Evolutionary conservation across 495 filamentous ascomycete genomes (phyloP).

Genomic region (Oleoguttula mirabilis): DNA sequence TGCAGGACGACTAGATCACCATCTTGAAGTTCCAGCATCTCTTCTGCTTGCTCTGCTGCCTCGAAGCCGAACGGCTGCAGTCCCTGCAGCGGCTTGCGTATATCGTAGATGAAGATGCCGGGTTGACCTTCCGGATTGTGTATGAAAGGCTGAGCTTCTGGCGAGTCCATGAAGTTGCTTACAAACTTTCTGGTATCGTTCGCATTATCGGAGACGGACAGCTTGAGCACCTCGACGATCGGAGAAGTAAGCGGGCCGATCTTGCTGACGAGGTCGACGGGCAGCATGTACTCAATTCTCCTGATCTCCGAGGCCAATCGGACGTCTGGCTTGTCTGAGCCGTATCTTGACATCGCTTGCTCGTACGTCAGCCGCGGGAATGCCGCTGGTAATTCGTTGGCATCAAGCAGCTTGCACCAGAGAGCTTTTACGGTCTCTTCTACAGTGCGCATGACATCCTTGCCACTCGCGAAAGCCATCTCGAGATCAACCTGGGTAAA

Average conservation of each 20-base stretch:
- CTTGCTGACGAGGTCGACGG: constrained; percentile 55
- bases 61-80: constrained; percentile 64
- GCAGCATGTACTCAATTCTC: constrained; percentile 48
- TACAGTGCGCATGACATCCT: constrained; percentile 59
- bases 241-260: constrained; percentile 53
- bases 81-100: constrained; percentile 56
- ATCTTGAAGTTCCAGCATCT: constrained; percentile 42
- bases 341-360: constrained; percentile 67
- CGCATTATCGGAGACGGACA: constrained; percentile 39
- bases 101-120: constrained; percentile 62
- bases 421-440: constrained; percentile 52
- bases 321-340: constrained; percentile 85
- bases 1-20: constrained; percentile 72
- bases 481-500: constrained; percentile 96
- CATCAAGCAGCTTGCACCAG: constrained; percentile 33
- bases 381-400: constrained; percentile 21
- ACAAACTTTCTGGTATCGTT: constrained; percentile 48
- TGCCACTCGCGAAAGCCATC: constrained; percentile 66
- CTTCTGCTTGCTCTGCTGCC: constrained; percentile 46
- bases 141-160: constrained; percentile 48
- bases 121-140: constrained; percentile 58
- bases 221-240: constrained; percentile 58
- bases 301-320: constrained; percentile 52
- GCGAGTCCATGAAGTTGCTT: constrained; percentile 51
- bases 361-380: constrained; percentile 59